phyloP scores from a whole-genome alignment of 108 stramenopile genomes.

The Conticribra guillardii region DNA sequence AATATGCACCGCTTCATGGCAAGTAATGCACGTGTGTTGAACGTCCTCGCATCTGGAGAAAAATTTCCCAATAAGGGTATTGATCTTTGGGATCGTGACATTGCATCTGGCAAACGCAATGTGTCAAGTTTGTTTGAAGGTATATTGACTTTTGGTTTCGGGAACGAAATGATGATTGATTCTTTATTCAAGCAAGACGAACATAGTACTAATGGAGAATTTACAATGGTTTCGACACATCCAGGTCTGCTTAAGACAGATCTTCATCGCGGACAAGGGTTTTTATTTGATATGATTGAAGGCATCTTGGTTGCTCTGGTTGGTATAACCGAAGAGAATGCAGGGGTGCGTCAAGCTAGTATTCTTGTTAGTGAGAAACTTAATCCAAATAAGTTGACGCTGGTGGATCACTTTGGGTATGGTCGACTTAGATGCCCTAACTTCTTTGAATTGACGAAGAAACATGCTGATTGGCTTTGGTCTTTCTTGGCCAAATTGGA shows the following conservation, averaged over 20 bases:
- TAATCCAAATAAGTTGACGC: constrained; percentile 3
- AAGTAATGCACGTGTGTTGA: constrained; percentile 1
- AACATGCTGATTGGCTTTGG: constrained; percentile 38
- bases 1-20: constrained; percentile 34
- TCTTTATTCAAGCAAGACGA: constrained; percentile 16
- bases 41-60: constrained; percentile 15
- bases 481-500: constrained; percentile 14
- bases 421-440: constrained; percentile 15
- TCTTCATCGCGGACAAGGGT: constrained; percentile 38
- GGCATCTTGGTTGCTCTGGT: neutral
- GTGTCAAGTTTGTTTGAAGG: constrained; percentile 19
- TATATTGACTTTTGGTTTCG: constrained; percentile 22
- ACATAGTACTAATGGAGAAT: neutral
- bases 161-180: constrained; percentile 39
- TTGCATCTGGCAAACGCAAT: constrained; percentile 22
- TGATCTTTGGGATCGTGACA: constrained; percentile 19
- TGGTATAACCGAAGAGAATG: constrained; percentile 25
- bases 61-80: constrained; percentile 7
- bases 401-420: constrained; percentile 38
- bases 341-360: constrained; percentile 24
- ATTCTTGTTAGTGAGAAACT: constrained; percentile 21
- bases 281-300: constrained; percentile 31
- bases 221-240: constrained; percentile 41
- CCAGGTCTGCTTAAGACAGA: constrained; percentile 36
- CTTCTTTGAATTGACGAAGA: constrained; percentile 4